Conservation (phyloP, 116 monocot genomes). For the Phalaenopsis hybrid region DNA sequence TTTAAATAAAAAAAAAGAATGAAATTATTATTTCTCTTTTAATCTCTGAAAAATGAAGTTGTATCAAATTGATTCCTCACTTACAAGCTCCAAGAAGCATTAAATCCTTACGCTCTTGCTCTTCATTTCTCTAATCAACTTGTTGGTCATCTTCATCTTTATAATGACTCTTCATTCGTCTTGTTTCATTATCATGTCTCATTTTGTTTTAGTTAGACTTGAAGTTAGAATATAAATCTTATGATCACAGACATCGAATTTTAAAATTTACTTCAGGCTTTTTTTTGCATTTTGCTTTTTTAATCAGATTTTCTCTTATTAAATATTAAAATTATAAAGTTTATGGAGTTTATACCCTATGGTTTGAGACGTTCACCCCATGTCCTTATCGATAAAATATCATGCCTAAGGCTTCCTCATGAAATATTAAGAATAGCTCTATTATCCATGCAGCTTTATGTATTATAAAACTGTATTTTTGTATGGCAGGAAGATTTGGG, state of each 20-base stretch:
- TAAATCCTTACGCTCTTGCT: not conserved
- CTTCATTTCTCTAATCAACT: not conserved
- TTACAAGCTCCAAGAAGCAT: not conserved
- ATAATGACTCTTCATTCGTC: no score
- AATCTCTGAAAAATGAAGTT: not conserved
- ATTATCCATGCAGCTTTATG: constrained; percentile 1
- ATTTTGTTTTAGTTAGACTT: not conserved
- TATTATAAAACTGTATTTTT: not conserved
- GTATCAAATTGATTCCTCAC: not conserved
- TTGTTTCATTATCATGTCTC: not conserved
- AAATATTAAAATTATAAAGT: no score
- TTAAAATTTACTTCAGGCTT: not conserved
- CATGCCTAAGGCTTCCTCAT: not conserved
- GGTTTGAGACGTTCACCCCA: not conserved
- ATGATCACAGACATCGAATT: not conserved
- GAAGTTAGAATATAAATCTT: not conserved
- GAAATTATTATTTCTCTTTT: not conserved
- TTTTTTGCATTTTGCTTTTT: no score
- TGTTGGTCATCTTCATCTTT: not conserved
- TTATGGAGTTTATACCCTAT: not conserved
- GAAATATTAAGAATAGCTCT: not conserved
- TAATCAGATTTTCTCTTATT: no score
- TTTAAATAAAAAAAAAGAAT: not conserved
- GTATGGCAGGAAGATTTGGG: constrained; percentile 59
- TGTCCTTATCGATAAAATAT: not conserved